Conservation (phyloP, 2,329 filamentous ascomycete species). For the Cytospora paraplurivora region DNA sequence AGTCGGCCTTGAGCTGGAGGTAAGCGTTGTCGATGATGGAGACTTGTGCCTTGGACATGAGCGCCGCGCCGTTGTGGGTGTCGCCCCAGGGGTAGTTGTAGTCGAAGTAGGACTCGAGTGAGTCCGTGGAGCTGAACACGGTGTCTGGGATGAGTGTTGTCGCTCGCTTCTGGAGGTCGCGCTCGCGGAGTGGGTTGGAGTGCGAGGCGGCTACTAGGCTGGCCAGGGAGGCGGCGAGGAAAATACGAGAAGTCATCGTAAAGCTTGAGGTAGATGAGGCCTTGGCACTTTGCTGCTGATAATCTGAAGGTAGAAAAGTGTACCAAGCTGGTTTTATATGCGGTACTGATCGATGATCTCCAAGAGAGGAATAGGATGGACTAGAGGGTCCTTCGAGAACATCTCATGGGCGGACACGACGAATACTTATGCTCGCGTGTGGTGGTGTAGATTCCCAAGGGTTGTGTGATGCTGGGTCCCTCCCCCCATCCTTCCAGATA, state of each 20-base stretch:
- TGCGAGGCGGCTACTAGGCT: slow-evolving; percentile 17
- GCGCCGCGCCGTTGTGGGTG: slow-evolving; percentile 56
- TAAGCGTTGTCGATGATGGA: slow-evolving; percentile 41
- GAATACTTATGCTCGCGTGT: background rate
- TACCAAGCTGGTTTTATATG: background rate
- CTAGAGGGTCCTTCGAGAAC: too few relatives aligned
- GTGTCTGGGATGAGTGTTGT: slow-evolving; percentile 41
- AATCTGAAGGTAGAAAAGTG: background rate
- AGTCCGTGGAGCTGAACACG: slow-evolving; percentile 39
- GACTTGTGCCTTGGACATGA: slow-evolving; percentile 52
- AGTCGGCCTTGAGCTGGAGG: slow-evolving; percentile 49
- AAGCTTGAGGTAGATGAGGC: background rate
- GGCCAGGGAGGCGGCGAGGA: slow-evolving; percentile 19
- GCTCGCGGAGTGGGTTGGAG: slow-evolving; percentile 19
- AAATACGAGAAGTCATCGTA: slow-evolving; percentile 19
- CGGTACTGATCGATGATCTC: background rate
- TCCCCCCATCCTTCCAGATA: too few relatives aligned
- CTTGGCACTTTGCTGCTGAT: background rate
- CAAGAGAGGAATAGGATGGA: background rate
- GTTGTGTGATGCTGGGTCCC: too few relatives aligned
- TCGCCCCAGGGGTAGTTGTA: slow-evolving; percentile 58
- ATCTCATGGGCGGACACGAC: background rate
- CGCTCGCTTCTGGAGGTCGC: slow-evolving; percentile 26
- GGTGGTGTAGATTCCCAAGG: too few relatives aligned
- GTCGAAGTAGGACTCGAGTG: slow-evolving; percentile 45